Conservation (phyloP, 352 stramenopile species). For the Globisporangium orthogonon region DNA sequence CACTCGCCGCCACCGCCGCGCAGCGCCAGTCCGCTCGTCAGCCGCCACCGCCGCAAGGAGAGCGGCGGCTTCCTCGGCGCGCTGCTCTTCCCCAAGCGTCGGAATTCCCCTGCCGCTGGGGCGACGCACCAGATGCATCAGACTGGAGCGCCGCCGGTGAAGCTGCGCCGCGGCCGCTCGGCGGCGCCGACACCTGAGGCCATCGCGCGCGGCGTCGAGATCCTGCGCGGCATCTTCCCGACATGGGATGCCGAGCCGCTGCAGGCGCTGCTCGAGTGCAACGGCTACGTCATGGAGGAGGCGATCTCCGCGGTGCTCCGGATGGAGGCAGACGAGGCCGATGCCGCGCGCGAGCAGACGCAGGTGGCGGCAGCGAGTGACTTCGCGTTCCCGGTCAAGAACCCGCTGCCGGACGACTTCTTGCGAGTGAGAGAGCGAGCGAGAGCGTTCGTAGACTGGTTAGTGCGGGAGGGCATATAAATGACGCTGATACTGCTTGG, state of each 20-base stretch:
- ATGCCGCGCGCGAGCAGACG: background rate
- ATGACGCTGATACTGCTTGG: background rate
- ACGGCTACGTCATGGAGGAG: conserved; percentile 76
- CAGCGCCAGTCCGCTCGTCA: conserved; percentile 7
- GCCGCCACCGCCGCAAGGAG: conserved; percentile 10
- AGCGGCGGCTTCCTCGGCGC: conserved; percentile 9
- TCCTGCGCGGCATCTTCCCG: conserved; percentile 78
- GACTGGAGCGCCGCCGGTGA: background rate
- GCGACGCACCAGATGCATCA: conserved; percentile 5
- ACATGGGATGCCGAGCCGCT: conserved; percentile 66
- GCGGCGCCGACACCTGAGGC: conserved; percentile 34
- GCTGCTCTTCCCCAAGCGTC: conserved; percentile 16
- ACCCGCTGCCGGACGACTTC: conserved; percentile 75
- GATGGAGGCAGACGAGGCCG: conserved; percentile 54
- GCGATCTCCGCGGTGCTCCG: conserved; percentile 70
- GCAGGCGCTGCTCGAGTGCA: conserved; percentile 66
- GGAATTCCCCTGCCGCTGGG: background rate
- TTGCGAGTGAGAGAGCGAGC: conserved; percentile 32
- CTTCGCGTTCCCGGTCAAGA: conserved; percentile 45
- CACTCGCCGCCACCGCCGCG: conserved; percentile 5
- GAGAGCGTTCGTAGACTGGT: background rate
- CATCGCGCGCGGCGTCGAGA: conserved; percentile 55
- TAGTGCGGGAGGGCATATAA: background rate
- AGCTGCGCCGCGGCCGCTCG: background rate
- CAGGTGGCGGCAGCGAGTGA: background rate